Conservation (phyloP, 495 filamentous ascomycete species). For the Patellaria atrata region DNA sequence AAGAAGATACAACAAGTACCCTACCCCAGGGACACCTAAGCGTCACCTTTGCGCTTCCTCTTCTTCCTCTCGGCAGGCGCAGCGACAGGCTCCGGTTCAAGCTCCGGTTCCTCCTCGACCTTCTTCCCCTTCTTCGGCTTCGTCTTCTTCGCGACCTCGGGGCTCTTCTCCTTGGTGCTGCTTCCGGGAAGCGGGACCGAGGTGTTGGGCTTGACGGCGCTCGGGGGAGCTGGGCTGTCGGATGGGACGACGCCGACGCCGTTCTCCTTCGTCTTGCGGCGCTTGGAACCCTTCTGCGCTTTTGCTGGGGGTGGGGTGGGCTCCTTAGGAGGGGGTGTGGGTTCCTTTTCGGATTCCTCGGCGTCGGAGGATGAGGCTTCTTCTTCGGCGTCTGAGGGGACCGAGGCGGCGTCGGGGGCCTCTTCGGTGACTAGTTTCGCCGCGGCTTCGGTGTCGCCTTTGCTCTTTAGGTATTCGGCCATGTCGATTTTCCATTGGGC, state of each 20-base stretch:
- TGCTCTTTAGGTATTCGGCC: constrained; percentile 7
- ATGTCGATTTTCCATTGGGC: constrained; percentile 9
- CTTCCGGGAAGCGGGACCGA: not conserved
- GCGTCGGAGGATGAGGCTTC: constrained; percentile 6
- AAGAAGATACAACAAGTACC: too few species aligned
- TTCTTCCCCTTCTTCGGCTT: not conserved
- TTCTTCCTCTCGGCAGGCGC: constrained; percentile 7
- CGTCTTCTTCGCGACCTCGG: constrained; percentile 4
- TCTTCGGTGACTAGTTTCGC: constrained; percentile 1
- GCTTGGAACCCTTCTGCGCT: constrained; percentile 15
- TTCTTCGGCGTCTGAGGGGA: constrained; percentile 13
- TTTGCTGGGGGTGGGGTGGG: constrained; percentile 12
- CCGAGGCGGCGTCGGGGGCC: constrained; percentile 14
- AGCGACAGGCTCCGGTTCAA: not conserved
- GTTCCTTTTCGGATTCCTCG: constrained; percentile 3
- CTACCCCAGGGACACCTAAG: too few species aligned
- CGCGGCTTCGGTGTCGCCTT: not conserved
- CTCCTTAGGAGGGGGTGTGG: constrained; percentile 10
- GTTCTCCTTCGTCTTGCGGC: constrained; percentile 12
- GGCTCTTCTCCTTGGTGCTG: constrained; percentile 5
- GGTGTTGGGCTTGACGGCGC: not conserved
- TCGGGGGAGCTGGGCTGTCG: constrained; percentile 4
- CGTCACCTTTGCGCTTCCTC: constrained; percentile 13
- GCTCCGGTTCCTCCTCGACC: not conserved
- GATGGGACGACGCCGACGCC: constrained; percentile 2